Conservation (phyloP, 139 green algal genomes). For the Microglena sp. region DNA sequence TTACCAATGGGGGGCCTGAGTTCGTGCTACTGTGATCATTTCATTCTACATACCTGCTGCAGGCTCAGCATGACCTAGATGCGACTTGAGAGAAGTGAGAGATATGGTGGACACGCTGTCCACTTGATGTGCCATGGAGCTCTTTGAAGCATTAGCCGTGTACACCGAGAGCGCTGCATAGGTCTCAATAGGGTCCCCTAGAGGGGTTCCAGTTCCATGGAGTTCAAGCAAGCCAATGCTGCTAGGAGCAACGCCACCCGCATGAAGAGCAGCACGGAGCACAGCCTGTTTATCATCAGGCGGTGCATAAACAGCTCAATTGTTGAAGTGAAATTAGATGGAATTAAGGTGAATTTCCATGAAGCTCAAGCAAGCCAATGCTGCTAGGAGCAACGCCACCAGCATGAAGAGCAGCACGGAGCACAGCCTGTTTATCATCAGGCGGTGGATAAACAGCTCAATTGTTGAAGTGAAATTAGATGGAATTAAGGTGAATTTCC, state of each 20-base stretch:
- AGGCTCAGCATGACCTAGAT: conserved; percentile 44
- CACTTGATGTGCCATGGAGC: not conserved
- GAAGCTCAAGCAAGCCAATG: conserved; percentile 47
- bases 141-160: not conserved
- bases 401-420: conserved; percentile 41
- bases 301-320: too few species aligned
- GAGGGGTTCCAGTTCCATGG: conserved; percentile 74
- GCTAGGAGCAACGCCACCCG: conserved; percentile 7
- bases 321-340: too few species aligned
- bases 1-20: too few species aligned
- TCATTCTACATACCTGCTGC: conserved; percentile 43
- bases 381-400: conserved; percentile 11
- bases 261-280: conserved; percentile 43
- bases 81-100: conserved; percentile 29
- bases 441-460: not conserved
- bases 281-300: conserved; percentile 52
- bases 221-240: conserved; percentile 43
- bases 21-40: too few species aligned
- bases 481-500: too few species aligned
- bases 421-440: conserved; percentile 54
- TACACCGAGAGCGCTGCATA: conserved; percentile 32
- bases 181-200: conserved; percentile 79
- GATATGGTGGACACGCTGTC: conserved; percentile 3
- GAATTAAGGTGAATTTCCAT: too few species aligned
- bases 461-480: too few species aligned